phyloP scores from a whole-genome alignment of 1,284 basidiomycete genomes.

The Ceratorhiza oryzae-sativae region DNA sequence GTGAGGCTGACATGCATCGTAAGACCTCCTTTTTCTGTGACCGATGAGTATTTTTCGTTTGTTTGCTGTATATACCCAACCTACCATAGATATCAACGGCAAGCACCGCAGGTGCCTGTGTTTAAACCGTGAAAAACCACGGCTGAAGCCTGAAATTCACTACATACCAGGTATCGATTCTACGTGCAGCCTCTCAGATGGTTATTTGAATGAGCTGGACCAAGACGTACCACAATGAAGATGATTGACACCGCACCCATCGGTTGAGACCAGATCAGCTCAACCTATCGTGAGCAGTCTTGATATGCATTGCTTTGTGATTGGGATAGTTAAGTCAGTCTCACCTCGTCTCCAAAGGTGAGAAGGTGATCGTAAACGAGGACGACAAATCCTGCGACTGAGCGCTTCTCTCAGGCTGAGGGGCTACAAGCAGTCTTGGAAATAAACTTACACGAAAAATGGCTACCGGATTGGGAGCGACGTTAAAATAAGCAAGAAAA shows the following conservation, averaged over 20 bases:
- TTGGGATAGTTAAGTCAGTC: too few species aligned
- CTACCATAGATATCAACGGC: conserved; percentile 32
- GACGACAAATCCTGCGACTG: conserved; percentile 38
- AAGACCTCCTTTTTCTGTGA: conserved; percentile 32
- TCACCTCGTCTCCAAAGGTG: conserved; percentile 31
- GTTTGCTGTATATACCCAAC: too few species aligned
- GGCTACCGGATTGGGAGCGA: neutral
- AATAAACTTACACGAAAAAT: conserved; percentile 6
- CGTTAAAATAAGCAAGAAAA: too few species aligned
- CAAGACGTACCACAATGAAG: conserved; percentile 12
- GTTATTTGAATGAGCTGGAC: neutral
- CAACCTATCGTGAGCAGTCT: neutral
- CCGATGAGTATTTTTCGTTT: too few species aligned
- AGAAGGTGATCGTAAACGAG: conserved; percentile 33
- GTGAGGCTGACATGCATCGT: neutral
- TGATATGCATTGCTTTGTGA: too few species aligned
- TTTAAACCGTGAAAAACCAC: neutral
- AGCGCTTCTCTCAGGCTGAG: neutral
- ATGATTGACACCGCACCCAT: conserved; percentile 7
- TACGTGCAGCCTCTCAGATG: neutral
- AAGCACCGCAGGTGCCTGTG: conserved; percentile 19
- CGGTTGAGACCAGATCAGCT: conserved; percentile 17
- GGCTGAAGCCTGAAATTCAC: neutral
- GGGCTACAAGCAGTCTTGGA: too few species aligned
- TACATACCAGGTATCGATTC: conserved; percentile 26